These are phyloP conservation scores for Xylariales sp. DNA, from an alignment of 2,329 filamentous ascomycete genomes.

Conservation along the genomic window DNA sequence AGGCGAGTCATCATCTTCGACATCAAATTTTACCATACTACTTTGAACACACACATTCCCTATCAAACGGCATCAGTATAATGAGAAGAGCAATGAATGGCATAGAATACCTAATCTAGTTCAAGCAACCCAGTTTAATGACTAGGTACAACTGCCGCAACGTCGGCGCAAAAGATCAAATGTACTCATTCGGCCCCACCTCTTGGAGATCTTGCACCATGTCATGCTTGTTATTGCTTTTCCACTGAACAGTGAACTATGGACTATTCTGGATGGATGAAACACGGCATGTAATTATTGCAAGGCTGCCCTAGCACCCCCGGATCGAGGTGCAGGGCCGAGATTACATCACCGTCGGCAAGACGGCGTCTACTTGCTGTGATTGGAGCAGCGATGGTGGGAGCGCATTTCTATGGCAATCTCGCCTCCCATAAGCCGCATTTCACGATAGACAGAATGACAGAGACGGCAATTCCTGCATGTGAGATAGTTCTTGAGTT, in stretches of 20 bases:
- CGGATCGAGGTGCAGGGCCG: constrained; percentile 5
- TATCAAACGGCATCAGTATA: too few species aligned
- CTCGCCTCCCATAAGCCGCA: constrained; percentile 5
- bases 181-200: too few species aligned
- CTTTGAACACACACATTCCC: neutral
- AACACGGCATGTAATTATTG: neutral
- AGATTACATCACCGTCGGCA: constrained; percentile 5
- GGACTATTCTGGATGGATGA: neutral
- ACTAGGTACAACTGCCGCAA: too few species aligned
- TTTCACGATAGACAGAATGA: neutral
- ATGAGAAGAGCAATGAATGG: too few species aligned
- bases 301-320: neutral
- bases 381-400: constrained; percentile 3
- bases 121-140: too few species aligned
- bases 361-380: neutral
- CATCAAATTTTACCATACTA: neutral
- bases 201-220: neutral
- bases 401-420: neutral
- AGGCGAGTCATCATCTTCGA: too few species aligned
- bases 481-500: neutral
- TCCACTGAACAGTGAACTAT: constrained; percentile 3
- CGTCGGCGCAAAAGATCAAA: too few species aligned
- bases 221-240: neutral
- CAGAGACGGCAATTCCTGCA: neutral
- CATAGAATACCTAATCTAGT: too few species aligned